These are phyloP conservation scores for Lactifluus pinguis DNA, from an alignment of 768 basidiomycete genomes.

Conservation along the genomic window DNA sequence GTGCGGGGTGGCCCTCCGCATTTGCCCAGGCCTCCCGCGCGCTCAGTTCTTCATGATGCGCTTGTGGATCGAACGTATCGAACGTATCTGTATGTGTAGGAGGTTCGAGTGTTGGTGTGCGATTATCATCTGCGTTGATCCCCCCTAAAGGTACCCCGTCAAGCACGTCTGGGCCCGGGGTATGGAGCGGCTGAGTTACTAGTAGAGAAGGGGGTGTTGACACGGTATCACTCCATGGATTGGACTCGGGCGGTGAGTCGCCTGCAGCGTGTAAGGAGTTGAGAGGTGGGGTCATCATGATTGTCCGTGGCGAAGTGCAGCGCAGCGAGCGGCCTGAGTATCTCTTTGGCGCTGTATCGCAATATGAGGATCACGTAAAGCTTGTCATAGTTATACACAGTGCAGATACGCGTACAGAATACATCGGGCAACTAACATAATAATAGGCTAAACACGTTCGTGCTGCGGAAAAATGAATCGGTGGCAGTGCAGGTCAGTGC, in stretches of 20 bases:
- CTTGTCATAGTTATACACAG: neutral
- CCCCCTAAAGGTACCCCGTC: neutral
- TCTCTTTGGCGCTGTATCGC: neutral
- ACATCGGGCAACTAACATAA: neutral
- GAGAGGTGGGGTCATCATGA: neutral
- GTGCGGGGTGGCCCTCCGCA: constrained; percentile 52
- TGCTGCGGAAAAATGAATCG: too few relatives aligned
- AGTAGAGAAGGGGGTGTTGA: neutral
- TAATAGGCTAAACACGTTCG: neutral
- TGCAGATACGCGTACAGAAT: neutral
- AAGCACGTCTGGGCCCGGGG: neutral
- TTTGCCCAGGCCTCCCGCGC: constrained; percentile 59
- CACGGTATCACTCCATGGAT: constrained; percentile 14
- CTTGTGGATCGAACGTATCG: constrained; percentile 62
- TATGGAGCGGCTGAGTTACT: neutral
- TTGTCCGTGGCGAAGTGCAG: neutral
- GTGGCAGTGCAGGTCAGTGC: too few relatives aligned
- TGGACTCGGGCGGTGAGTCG: neutral
- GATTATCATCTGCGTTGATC: neutral
- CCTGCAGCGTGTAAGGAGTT: neutral
- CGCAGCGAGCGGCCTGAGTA: neutral
- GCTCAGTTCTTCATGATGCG: constrained; percentile 44
- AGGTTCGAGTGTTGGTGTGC: neutral
- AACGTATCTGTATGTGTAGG: constrained; percentile 29
- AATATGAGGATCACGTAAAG: neutral